Base-by-base conservation (phyloP, 768 basidiomycete species). In the Naganishia antarctica region DNA sequence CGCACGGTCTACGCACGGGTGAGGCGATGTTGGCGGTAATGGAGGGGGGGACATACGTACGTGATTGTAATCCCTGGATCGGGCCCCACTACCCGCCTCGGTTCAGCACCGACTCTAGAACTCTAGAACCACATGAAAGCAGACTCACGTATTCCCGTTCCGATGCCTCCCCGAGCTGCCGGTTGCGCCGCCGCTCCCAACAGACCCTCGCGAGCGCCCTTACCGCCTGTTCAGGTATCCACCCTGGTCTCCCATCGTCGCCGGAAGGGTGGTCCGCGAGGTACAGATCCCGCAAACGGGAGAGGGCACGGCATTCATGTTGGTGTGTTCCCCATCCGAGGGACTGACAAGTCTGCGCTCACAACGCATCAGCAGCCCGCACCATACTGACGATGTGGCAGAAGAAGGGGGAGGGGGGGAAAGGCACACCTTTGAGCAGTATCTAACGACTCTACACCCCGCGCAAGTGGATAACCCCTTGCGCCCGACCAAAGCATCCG, bases 291-390 rank as follows among this genome's bases (percentile, higher is more conserved):
- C 83, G 1, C 83, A 82, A 5, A 84, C 83, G 60, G 77, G 78
- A 81, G 9, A 93, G 78, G 0, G 89, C 86, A 5, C 66, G 63
- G 71, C 94, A 97, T 81, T 97, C 93, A 1, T 76, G 74, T 75
- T 86, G 89, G 76, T 96, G 93, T 2, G 82, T 37, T 0, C 71
- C 23, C 91, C 90, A 91, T 69, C 90, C 90, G 29, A 75, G 73
- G 43, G 78, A 84, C 79, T 91, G 89, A 70, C 90, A 91, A 41
- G 73, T 74, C 86, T 89, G 65, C n/a, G 43, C 18, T 23, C 13
- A 16, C 28, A 49, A 66, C 41, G 41, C 43, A 23, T 25, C 11
- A 51, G 32, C 46, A 47, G 18, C 40, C 7, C 13, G 31, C 7
- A 65, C 9, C 44, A 18, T 29, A n/a, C 25, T 9, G 29, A 11